A percentile compares a stretch with the other conserved stretches of the same genome.
Conservation (phyloP, 257 asterid species). For the Thymus quinquecostatus region DNA sequence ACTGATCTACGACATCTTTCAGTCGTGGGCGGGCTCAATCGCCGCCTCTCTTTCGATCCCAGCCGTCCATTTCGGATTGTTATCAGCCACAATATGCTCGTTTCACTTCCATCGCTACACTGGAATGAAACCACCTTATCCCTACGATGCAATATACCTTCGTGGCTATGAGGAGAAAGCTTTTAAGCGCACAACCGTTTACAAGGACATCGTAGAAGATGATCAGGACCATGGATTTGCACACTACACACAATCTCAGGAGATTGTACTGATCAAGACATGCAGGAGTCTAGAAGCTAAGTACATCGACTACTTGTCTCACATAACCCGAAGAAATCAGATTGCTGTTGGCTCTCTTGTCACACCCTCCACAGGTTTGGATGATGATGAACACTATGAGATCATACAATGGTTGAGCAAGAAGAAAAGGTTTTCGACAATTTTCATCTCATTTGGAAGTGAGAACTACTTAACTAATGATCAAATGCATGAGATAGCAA, state of each 20-base stretch:
- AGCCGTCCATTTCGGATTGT: slow-evolving; percentile 35
- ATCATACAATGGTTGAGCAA: slow-evolving; percentile 43
- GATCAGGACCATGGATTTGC: slow-evolving; percentile 24
- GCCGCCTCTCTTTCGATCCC: slow-evolving; percentile 41
- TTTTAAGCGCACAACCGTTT: background rate
- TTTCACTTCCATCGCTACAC: slow-evolving; percentile 32
- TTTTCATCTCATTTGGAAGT: slow-evolving; percentile 53
- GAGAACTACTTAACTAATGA: slow-evolving; percentile 46
- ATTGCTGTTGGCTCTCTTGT: slow-evolving; percentile 45
- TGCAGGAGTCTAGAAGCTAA: slow-evolving; percentile 40
- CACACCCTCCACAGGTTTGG: background rate
- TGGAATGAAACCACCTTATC: slow-evolving; percentile 27
- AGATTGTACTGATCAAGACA: slow-evolving; percentile 41
- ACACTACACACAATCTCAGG: slow-evolving; percentile 32
- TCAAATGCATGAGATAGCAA: slow-evolving; percentile 42
- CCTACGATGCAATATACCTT: slow-evolving; percentile 32
- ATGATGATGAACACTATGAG: background rate
- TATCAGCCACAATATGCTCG: slow-evolving; percentile 30
- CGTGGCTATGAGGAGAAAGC: slow-evolving; percentile 32
- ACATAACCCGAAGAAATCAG: slow-evolving; percentile 22
- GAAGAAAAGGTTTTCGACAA: slow-evolving; percentile 34
- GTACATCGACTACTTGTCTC: slow-evolving; percentile 44
- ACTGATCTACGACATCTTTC: slow-evolving; percentile 43
- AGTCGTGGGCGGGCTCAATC: slow-evolving; percentile 40
- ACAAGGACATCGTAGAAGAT: background rate